These are phyloP conservation scores for Aspergillus luchuensis DNA, from an alignment of 2,329 filamentous ascomycete species.

Conservation along the genomic window DNA sequence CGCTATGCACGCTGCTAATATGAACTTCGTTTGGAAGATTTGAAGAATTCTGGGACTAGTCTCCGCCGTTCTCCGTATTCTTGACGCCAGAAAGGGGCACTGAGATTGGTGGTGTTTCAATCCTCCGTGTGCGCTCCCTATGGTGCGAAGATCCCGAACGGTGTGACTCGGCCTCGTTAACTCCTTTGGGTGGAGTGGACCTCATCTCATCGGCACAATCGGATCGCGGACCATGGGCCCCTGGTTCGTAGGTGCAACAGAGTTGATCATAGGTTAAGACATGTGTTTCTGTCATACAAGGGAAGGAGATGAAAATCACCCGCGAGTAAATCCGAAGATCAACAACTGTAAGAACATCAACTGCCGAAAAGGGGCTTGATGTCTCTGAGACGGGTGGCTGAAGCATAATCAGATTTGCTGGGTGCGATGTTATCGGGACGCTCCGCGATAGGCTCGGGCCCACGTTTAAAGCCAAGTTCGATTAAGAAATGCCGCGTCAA, in stretches of 20 bases:
- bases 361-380: neutral
- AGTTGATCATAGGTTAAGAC: neutral
- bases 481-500: slow-evolving; percentile 11
- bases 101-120: slow-evolving; percentile 3
- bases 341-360: neutral
- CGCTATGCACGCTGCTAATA: neutral
- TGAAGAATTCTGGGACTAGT: neutral
- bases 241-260: neutral
- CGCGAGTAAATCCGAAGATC: neutral
- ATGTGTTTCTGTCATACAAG: neutral
- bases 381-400: neutral
- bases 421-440: neutral
- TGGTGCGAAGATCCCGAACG: neutral
- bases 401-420: neutral
- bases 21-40: neutral
- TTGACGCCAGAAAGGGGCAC: neutral
- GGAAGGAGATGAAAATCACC: neutral
- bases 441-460: neutral
- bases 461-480: slow-evolving; percentile 8
- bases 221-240: neutral
- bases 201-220: neutral
- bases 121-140: neutral
- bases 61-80: neutral
- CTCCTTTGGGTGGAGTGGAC: neutral
- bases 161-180: neutral